Evolutionary conservation across 495 filamentous ascomycete species (phyloP).

Genomic region (Lentithecium fluviatile): DNA sequence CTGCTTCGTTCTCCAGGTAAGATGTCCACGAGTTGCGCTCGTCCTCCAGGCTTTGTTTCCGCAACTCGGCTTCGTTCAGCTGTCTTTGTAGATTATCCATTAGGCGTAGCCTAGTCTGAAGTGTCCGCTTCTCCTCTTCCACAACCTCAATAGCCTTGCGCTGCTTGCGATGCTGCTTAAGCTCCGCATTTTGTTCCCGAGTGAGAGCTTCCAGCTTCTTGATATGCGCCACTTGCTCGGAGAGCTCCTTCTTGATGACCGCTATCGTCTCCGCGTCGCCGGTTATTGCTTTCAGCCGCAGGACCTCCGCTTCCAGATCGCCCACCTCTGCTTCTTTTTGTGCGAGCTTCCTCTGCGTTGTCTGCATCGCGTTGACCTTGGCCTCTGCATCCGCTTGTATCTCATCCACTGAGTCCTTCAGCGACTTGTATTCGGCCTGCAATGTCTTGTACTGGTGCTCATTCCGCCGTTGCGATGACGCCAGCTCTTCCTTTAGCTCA

Average conservation of each 20-base stretch:
- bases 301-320: slow-evolving; percentile 74
- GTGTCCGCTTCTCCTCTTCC: slow-evolving; percentile 86
- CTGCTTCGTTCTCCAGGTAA: slow-evolving; percentile 69
- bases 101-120: slow-evolving; percentile 73
- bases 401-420: slow-evolving; percentile 68
- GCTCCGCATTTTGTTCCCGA: slow-evolving; percentile 73
- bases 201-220: slow-evolving; percentile 76
- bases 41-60: slow-evolving; percentile 84
- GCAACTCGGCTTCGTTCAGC: slow-evolving; percentile 72
- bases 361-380: slow-evolving; percentile 61
- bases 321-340: slow-evolving; percentile 69
- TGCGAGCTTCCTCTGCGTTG: slow-evolving; percentile 63
- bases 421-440: slow-evolving; percentile 64
- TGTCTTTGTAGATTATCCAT: slow-evolving; percentile 73
- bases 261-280: slow-evolving; percentile 79
- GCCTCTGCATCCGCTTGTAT: slow-evolving; percentile 66
- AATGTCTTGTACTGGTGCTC: slow-evolving; percentile 70
- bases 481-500: slow-evolving; percentile 68
- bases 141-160: slow-evolving; percentile 88
- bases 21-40: slow-evolving; percentile 83
- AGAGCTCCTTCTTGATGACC: slow-evolving; percentile 81
- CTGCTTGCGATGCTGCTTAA: slow-evolving; percentile 73
- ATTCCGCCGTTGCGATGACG: slow-evolving; percentile 66
- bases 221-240: slow-evolving; percentile 87
- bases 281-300: slow-evolving; percentile 76